phyloP scores from a whole-genome alignment of 164 flowering plant genomes.

The Cinnamomum chago region DNA sequence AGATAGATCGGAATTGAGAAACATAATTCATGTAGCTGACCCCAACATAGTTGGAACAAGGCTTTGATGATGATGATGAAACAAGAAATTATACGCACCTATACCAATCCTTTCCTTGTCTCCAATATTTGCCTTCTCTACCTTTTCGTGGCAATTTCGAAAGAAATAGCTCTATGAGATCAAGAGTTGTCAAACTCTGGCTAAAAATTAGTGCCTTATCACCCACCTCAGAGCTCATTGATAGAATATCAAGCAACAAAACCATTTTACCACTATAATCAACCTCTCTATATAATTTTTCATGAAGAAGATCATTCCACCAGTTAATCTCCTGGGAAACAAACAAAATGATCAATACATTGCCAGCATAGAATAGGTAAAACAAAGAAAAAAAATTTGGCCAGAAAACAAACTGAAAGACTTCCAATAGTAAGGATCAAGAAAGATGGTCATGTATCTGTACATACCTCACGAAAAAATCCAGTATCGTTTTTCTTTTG shows the following conservation, averaged over 20 bases:
- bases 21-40: too few relatives aligned
- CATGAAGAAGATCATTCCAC: slow-evolving; percentile 81
- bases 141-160: slow-evolving; percentile 61
- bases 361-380: neutral
- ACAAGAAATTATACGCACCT: slow-evolving; percentile 46
- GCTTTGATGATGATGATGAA: too few relatives aligned
- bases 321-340: slow-evolving; percentile 53
- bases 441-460: neutral
- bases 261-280: slow-evolving; percentile 97
- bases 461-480: slow-evolving; percentile 61
- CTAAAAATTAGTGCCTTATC: slow-evolving; percentile 93
- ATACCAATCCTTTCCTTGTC: slow-evolving; percentile 92
- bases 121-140: slow-evolving; percentile 74
- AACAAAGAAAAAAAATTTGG: neutral
- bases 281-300: slow-evolving; percentile 51
- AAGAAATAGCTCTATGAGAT: slow-evolving; percentile 84
- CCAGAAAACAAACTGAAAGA: neutral
- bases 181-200: slow-evolving; percentile 86
- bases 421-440: neutral
- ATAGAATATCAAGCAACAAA: slow-evolving; percentile 75
- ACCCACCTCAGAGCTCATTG: slow-evolving; percentile 67
- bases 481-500: slow-evolving; percentile 44
- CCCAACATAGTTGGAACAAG: too few relatives aligned
- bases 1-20: too few relatives aligned
- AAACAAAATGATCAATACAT: neutral